phyloP scores from a whole-genome alignment of 805 yeast genomes.

The Isabelozyma gotoi region DNA sequence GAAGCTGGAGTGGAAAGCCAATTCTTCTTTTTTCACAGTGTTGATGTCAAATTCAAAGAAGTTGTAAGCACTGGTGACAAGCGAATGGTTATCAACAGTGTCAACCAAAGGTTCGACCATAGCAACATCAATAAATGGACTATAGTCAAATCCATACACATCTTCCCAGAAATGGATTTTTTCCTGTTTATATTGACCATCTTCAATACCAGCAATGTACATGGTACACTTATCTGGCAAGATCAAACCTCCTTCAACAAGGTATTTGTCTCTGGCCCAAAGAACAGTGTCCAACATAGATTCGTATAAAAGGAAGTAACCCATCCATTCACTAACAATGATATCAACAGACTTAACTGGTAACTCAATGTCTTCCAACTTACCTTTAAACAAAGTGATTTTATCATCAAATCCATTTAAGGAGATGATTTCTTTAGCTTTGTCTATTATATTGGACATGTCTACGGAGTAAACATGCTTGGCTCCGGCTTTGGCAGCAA shows the following conservation, averaged over 20 bases:
- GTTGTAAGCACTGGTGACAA: slow-evolving; percentile 72
- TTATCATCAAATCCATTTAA: slow-evolving; percentile 83
- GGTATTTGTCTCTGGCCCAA: slow-evolving; percentile 88
- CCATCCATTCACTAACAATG: slow-evolving; percentile 99
- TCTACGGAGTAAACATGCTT: slow-evolving; percentile 97
- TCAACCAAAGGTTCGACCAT: slow-evolving; percentile 95
- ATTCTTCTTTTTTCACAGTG: slow-evolving; percentile 79
- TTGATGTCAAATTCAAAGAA: slow-evolving; percentile 85
- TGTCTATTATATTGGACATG: slow-evolving; percentile 92
- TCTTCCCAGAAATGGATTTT: slow-evolving; percentile 94
- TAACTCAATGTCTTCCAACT: slow-evolving; percentile 85
- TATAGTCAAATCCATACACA: slow-evolving; percentile 94
- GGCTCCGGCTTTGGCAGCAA: slow-evolving; percentile 98
- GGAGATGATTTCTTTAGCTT: slow-evolving; percentile 87
- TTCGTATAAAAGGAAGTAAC: slow-evolving; percentile 92
- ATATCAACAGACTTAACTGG: slow-evolving; percentile 92
- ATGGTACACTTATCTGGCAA: slow-evolving; percentile 93
- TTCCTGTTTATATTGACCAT: slow-evolving; percentile 86
- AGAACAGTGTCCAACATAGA: slow-evolving; percentile 97
- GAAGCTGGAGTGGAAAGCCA: slow-evolving; percentile 74
- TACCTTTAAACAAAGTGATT: slow-evolving; percentile 87
- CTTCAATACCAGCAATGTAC: slow-evolving; percentile 90
- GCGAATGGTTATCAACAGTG: slow-evolving; percentile 72
- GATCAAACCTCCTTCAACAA: slow-evolving; percentile 80
- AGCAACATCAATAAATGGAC: slow-evolving; percentile 84